Conservation (phyloP, 805 yeast species). For the Candida mattraensis region DNA sequence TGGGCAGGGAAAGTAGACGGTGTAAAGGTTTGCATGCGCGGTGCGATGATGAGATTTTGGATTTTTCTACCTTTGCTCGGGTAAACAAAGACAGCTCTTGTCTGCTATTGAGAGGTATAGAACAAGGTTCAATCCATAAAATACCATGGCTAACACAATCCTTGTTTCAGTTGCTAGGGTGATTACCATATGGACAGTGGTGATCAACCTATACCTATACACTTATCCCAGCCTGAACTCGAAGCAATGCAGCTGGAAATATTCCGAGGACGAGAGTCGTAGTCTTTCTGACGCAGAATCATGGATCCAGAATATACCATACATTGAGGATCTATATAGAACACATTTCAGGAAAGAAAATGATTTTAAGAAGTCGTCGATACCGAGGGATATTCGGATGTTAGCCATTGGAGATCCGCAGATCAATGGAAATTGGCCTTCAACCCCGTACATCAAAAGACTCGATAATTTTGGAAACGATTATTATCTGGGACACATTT, state of each 20-base stretch:
- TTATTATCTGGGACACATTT: conserved; percentile 82
- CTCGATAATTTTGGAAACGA: conserved; percentile 91
- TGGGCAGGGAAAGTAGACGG: too few species aligned
- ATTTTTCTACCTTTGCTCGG: too few species aligned
- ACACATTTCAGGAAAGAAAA: conserved; percentile 31
- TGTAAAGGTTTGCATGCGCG: too few species aligned
- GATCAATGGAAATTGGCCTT: conserved; percentile 82
- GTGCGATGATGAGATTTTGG: too few species aligned
- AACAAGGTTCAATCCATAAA: too few species aligned
- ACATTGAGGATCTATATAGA: conserved; percentile 34
- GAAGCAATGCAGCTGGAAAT: conserved; percentile 61
- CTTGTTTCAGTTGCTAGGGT: conserved; percentile 21
- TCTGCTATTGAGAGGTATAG: too few species aligned
- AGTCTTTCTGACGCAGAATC: conserved; percentile 16
- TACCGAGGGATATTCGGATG: conserved; percentile 50
- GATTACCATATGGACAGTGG: conserved; percentile 40
- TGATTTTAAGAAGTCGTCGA: conserved; percentile 4
- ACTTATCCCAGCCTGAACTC: conserved; percentile 69
- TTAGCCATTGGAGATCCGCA: conserved; percentile 96
- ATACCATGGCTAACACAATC: conserved; percentile 10
- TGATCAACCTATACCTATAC: conserved; percentile 64
- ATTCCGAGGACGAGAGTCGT: conserved; percentile 21
- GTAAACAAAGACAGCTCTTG: too few species aligned
- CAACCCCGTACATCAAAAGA: conserved; percentile 67
- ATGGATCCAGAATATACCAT: conserved; percentile 28